A percentile compares a stretch with the other conserved stretches of the same genome.
Conservation (phyloP, 2,329 filamentous ascomycete genomes). For the Triangularia setosa region DNA sequence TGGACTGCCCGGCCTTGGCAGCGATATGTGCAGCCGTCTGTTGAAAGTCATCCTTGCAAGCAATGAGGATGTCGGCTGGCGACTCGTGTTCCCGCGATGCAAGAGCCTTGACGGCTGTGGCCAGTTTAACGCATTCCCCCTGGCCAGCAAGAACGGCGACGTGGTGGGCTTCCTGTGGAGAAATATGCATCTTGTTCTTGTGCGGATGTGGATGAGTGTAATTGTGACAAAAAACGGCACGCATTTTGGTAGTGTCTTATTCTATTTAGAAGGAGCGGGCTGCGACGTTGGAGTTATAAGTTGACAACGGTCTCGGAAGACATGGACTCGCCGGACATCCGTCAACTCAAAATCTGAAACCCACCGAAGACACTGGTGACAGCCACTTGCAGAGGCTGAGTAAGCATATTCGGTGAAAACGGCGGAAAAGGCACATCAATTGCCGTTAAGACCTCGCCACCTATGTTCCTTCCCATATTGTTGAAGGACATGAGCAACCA, state of each 20-base stretch:
- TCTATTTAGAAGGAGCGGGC: no score
- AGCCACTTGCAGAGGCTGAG: not conserved
- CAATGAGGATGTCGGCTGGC: conserved; percentile 18
- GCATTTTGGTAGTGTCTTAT: no score
- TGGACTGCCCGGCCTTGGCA: conserved; percentile 21
- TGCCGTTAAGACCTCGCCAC: not conserved
- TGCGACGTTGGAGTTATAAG: not conserved
- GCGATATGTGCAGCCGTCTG: conserved; percentile 26
- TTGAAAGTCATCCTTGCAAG: conserved; percentile 24
- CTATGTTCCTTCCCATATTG: not conserved
- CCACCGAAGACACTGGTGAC: not conserved
- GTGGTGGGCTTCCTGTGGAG: conserved; percentile 16
- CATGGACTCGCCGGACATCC: not conserved
- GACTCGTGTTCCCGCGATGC: conserved; percentile 16
- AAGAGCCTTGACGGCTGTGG: conserved; percentile 11
- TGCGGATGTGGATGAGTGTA: not conserved
- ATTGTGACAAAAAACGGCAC: no score
- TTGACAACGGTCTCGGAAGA: not conserved
- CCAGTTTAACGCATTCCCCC: conserved; percentile 18
- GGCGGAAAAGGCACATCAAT: not conserved
- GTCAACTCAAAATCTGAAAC: not conserved
- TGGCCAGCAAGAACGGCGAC: conserved; percentile 23
- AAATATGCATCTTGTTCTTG: conserved; percentile 15
- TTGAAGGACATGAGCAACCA: no score
- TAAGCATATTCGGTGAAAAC: not conserved